Evolutionary conservation across 2,329 filamentous ascomycete genomes (phyloP).

Genomic region (Penicillium sumatraense): DNA sequence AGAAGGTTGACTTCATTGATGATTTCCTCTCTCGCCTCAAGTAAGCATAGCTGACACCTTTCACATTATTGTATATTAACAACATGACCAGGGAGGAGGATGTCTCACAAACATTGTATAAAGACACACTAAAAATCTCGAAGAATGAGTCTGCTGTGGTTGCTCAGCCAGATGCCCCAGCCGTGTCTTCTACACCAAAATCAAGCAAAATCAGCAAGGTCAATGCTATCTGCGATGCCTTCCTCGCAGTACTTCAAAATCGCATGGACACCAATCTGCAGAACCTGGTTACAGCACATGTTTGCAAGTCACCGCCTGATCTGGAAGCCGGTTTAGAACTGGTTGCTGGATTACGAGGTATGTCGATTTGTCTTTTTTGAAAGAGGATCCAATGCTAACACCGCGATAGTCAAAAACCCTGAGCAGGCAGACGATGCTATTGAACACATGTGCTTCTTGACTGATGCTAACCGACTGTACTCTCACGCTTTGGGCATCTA

Average conservation of each 20-base stretch:
- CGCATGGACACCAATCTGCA: constrained; percentile 72
- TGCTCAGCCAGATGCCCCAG: constrained; percentile 27
- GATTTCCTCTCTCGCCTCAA: constrained; percentile 85
- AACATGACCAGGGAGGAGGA: constrained; percentile 70
- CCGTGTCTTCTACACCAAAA: constrained; percentile 11
- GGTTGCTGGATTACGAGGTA: constrained; percentile 70
- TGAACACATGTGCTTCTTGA: constrained; percentile 96
- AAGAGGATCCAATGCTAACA: background rate
- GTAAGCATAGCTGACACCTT: constrained; percentile 50
- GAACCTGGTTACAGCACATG: constrained; percentile 91
- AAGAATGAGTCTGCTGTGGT: constrained; percentile 33
- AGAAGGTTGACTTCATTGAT: constrained; percentile 81
- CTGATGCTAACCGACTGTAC: constrained; percentile 89
- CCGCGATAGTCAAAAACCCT: constrained; percentile 59
- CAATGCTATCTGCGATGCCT: constrained; percentile 85
- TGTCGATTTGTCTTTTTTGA: constrained; percentile 9
- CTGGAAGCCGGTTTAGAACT: constrained; percentile 81
- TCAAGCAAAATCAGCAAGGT: constrained; percentile 63
- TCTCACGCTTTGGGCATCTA: constrained; percentile 90
- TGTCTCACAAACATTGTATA: constrained; percentile 91
- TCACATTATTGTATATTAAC: constrained; percentile 31
- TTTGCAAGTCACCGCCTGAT: constrained; percentile 90
- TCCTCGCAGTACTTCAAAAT: constrained; percentile 69
- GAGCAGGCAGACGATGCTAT: constrained; percentile 84
- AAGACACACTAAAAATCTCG: constrained; percentile 70